Percentiles rank a stretch among this genome's conserved stretches.
Conservation (phyloP, 371 early-diverging fungal genomes). For the Rhizopus stolonifer region DNA sequence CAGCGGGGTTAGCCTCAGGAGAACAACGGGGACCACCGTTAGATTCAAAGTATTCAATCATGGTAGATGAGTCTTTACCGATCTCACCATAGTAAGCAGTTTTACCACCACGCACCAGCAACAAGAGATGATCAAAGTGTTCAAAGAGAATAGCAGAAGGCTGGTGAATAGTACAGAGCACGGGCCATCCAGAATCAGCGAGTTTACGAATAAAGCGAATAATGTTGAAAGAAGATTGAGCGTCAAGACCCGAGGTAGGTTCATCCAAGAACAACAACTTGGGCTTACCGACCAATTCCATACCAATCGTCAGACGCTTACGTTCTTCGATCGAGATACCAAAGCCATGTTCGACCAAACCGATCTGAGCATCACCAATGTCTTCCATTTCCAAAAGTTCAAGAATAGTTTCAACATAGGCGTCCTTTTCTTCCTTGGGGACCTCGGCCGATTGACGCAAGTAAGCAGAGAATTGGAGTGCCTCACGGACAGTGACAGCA, state of each 20-base stretch:
- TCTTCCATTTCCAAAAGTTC: slow-evolving; percentile 63
- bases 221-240: slow-evolving; percentile 72
- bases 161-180: slow-evolving; percentile 85
- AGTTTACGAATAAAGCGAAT: slow-evolving; percentile 72
- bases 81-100: slow-evolving; percentile 81
- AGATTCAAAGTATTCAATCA: slow-evolving; percentile 64
- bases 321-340: slow-evolving; percentile 69
- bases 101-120: slow-evolving; percentile 78
- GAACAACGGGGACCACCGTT: slow-evolving; percentile 63
- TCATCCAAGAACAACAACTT: slow-evolving; percentile 84
- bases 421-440: slow-evolving; percentile 62
- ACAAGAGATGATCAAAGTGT: slow-evolving; percentile 77
- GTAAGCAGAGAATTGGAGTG: slow-evolving; percentile 71
- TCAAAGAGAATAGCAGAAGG: slow-evolving; percentile 81
- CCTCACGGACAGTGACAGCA: slow-evolving; percentile 65
- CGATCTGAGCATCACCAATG: slow-evolving; percentile 61
- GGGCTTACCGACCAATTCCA: slow-evolving; percentile 77
- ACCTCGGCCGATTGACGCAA: slow-evolving; percentile 66
- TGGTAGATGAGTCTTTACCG: slow-evolving; percentile 50
- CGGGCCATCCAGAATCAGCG: slow-evolving; percentile 65
- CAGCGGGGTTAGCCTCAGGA: slow-evolving; percentile 66
- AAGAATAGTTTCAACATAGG: slow-evolving; percentile 71
- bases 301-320: slow-evolving; percentile 66
- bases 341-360: slow-evolving; percentile 57
- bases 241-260: slow-evolving; percentile 81